These are phyloP conservation scores for Przewalskia tangutica DNA, from an alignment of 257 asterid genomes.

Conservation along the genomic window DNA sequence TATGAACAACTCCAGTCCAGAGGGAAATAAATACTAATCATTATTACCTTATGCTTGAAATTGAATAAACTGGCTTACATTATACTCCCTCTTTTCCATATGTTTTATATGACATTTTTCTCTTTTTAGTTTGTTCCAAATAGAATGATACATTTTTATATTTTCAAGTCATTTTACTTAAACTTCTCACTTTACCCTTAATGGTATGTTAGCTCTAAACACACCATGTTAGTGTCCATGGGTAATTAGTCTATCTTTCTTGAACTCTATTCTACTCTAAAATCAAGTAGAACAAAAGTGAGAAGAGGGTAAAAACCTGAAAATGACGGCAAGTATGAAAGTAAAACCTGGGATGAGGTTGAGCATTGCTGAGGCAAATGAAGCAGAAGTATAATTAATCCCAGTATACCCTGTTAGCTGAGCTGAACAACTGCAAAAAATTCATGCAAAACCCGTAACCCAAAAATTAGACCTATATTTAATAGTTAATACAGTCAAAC, in stretches of 20 bases:
- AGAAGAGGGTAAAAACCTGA: constrained; percentile 40
- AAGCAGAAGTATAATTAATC: constrained; percentile 60
- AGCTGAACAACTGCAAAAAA: constrained; percentile 50
- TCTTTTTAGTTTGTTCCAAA: not conserved
- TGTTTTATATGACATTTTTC: not conserved
- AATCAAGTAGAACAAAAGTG: not conserved
- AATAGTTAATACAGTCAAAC: not conserved
- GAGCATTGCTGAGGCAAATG: constrained; percentile 87
- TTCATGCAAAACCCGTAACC: not conserved
- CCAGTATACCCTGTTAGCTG: constrained; percentile 87
- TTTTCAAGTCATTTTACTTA: not conserved
- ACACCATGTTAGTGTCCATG: not conserved
- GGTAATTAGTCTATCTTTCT: not conserved
- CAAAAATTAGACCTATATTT: not conserved
- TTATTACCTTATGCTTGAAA: not conserved
- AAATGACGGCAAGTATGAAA: constrained; percentile 62
- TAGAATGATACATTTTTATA: not conserved
- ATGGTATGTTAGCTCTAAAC: not conserved
- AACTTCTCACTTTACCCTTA: not conserved
- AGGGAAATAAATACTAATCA: not conserved
- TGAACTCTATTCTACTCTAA: not conserved
- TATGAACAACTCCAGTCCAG: not conserved
- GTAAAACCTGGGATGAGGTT: constrained; percentile 87
- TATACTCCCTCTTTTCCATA: not conserved
- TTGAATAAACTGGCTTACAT: not conserved